Base-by-base conservation (phyloP, 1,284 basidiomycete genomes). In the Melampsora allii-populina region DNA sequence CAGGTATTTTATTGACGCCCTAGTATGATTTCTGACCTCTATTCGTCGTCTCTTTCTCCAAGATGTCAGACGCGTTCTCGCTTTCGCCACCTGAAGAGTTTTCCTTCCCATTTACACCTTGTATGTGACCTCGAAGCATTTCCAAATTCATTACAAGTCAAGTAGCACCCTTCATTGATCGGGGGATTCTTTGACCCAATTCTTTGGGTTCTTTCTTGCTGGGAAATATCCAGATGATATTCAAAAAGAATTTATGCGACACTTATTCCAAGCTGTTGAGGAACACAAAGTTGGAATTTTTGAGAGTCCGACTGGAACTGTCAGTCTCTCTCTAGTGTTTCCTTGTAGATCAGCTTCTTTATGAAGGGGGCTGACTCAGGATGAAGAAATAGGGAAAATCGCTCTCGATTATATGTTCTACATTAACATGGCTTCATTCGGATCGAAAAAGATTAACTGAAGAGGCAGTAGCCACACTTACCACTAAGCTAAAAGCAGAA, bases 241-340 rank as follows among this genome's bases (percentile, higher is more conserved):
- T 76, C 95, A 98, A 81, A 83, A 87, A 1, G 87, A 92, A 50
- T 86, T 98, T 45, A 98, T 98, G 94, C 86, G 84, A 14, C 89
- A 92, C 76, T 83, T 98, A 3, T 98, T 95, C 80, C 79, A 85
- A 2, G 86, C 89, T 0, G 90, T 97, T 66, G 93, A 97, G 80
- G 77, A 82, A 4, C 64, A 85, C 79, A 81, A 89, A 86, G 81
- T 96, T 9, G 88, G 91, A 1, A 89, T 98, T 60, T 81, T 84
- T 61, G 84, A 84, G 76, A 83, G 82, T 63, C 84, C 84, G 1
- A 84, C 84, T 2, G 84, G 84, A 7, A 84, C 83, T 12, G 82
- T 82, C 24, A 71, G 81, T 77, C 48, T 58, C 17, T 19, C 33
- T 81, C 84, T 63, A 90, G 89, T 5, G 83, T 87, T 78, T 85